Conservation (phyloP, 2,329 filamentous ascomycete species). For the Aureobasidium sp. region DNA sequence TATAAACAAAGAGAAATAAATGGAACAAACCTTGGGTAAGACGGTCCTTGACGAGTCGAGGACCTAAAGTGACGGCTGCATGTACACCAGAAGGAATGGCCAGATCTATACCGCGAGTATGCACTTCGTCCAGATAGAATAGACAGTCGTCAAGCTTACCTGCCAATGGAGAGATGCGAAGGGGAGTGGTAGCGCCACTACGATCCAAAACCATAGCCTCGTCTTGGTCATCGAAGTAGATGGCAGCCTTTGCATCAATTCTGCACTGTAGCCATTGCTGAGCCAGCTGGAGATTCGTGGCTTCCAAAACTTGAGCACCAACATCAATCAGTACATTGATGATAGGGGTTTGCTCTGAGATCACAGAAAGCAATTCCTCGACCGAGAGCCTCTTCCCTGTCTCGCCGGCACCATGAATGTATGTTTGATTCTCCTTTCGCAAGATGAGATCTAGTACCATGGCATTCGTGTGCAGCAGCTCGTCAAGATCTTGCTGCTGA, state of each 20-base stretch:
- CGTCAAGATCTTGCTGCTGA: slow-evolving; percentile 64
- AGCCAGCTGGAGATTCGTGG: slow-evolving; percentile 63
- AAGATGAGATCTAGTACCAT: slow-evolving; percentile 69
- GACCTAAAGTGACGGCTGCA: slow-evolving; percentile 74
- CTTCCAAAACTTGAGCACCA: slow-evolving; percentile 74
- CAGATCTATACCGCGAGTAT: slow-evolving; percentile 76
- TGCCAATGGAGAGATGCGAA: slow-evolving; percentile 66
- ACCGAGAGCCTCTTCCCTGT: neutral
- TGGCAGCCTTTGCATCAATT: slow-evolving; percentile 24
- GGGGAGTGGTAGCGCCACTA: slow-evolving; percentile 47
- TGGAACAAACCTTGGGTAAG: slow-evolving; percentile 59
- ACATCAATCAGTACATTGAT: slow-evolving; percentile 74
- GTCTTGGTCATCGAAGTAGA: slow-evolving; percentile 67
- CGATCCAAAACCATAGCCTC: slow-evolving; percentile 61
- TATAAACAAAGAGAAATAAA: neutral
- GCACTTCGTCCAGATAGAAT: slow-evolving; percentile 75
- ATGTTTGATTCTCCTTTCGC: slow-evolving; percentile 53
- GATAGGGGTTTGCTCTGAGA: slow-evolving; percentile 43
- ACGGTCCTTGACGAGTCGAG: slow-evolving; percentile 71
- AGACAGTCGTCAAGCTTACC: slow-evolving; percentile 65
- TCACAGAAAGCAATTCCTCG: slow-evolving; percentile 47
- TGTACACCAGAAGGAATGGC: slow-evolving; percentile 64
- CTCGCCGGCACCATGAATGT: neutral
- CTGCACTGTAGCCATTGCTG: slow-evolving; percentile 54
- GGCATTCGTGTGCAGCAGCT: slow-evolving; percentile 71